Conservation (phyloP, 257 asterid species). For the Vinca minor region DNA sequence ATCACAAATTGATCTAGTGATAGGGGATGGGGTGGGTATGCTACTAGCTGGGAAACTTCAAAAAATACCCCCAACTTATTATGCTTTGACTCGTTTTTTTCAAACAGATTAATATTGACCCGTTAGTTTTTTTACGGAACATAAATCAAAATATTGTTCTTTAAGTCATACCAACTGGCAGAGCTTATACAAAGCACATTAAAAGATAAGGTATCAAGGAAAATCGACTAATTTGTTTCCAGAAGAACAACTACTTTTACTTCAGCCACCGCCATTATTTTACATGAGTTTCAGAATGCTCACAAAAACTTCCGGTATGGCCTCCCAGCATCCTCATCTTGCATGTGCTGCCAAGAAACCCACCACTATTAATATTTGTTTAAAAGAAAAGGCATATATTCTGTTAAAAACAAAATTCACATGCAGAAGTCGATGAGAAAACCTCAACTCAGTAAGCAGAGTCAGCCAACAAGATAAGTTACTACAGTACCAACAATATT, state of each 20-base stretch:
- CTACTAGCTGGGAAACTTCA: no score
- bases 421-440: not conserved
- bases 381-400: not conserved
- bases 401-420: not conserved
- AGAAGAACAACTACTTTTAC: slow-evolving; percentile 19
- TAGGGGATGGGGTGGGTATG: no score
- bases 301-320: slow-evolving; percentile 57
- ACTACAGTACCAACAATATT: no score
- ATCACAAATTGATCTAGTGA: no score
- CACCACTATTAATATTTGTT: slow-evolving; percentile 4
- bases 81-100: no score
- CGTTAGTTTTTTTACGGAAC: no score
- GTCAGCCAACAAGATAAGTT: no score
- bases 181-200: not conserved
- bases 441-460: not conserved
- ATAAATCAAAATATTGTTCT: no score
- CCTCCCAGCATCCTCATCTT: slow-evolving; percentile 85
- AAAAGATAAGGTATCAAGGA: not conserved
- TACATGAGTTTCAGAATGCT: slow-evolving; percentile 16
- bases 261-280: slow-evolving; percentile 31
- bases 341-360: slow-evolving; percentile 66
- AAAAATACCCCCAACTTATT: no score
- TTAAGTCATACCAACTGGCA: not conserved
- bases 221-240: not conserved
- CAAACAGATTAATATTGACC: no score